Evolutionary conservation across 2,329 filamentous ascomycete species (phyloP), one percentile per base, ranked within the genome.

Genomic region (Dryadomyces quercivorus): DNA sequence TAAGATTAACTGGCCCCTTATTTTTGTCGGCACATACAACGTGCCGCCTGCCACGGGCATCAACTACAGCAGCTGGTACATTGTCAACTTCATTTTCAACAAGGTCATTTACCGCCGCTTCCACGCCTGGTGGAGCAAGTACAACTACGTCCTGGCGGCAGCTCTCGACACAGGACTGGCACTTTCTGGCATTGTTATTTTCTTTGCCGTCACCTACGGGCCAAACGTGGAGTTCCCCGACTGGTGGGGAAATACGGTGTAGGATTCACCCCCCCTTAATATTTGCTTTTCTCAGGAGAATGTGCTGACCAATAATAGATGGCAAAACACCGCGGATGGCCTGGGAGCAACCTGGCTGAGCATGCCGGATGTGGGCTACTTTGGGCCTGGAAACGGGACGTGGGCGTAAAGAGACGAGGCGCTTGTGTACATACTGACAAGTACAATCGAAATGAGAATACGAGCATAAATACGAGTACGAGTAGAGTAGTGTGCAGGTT

Each of bases 71-170:
- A 64, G 61, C 50, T 68, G 66, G 66, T 74, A 71, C 65, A 66
- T 72, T 26, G 69, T 75, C 46, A 73, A 73, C 57, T 60, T 70
- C 16, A 63, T 74, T 31, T 75, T 75, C 59, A 74, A 74, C 56
- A 70, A 71, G 26, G 58, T 72, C 15, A 63, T 75, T 48, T 71
- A 70, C 55, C 65, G 63, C 10, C 65, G 65, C 5, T 70, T 66
- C 56, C 66, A 70, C 20, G 71, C 71, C n/a, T 75, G 72, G 72
- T 73, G 70, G 71, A 67, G 67, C 1, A 73, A 74, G 63, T 75
- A 72, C 53, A 75, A 66, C 57, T 68, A 67, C 50, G 62, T 68
- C 31, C 61, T 68, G 12, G 64, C 65, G 2, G 65, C 65, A 8
- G 65, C 65, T 12, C 59, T 68, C 16, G 65, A 67, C 40, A 63